Evolutionary conservation across 495 filamentous ascomycete species (phyloP).

Genomic region (Podospora sp.): DNA sequence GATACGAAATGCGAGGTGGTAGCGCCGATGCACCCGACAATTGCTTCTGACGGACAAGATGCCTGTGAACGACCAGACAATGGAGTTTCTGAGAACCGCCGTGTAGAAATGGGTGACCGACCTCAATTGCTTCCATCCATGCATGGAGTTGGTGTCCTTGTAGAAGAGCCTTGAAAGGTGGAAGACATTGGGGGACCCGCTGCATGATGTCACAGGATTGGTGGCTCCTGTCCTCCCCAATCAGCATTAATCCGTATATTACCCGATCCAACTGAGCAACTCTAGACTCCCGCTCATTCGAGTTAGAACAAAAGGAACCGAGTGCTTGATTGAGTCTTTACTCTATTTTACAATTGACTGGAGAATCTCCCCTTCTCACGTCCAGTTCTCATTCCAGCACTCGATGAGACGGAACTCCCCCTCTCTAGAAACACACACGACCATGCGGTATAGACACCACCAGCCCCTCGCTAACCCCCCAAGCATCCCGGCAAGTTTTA

Average conservation of each 20-base stretch:
- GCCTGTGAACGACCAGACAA: no score
- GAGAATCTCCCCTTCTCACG: constrained; percentile 42
- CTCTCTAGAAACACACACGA: constrained; percentile 52
- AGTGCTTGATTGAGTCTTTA: constrained; percentile 52
- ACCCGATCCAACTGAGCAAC: neutral
- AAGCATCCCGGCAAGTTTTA: constrained; percentile 30
- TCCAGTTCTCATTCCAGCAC: constrained; percentile 45
- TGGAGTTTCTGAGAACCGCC: no score
- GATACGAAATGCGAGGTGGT: neutral
- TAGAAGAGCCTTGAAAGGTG: neutral
- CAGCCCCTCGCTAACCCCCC: constrained; percentile 31
- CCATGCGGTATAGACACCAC: constrained; percentile 55
- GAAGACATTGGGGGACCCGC: neutral
- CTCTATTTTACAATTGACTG: constrained; percentile 53
- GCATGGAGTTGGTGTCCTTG: neutral
- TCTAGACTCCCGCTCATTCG: constrained; percentile 12
- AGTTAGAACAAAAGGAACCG: constrained; percentile 51
- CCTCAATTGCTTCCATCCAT: no score
- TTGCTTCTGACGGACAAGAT: no score
- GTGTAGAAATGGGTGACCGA: no score
- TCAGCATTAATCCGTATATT: constrained; percentile 3
- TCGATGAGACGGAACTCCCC: constrained; percentile 40
- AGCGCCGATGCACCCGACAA: neutral
- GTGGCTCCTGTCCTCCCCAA: neutral
- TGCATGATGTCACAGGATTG: constrained; percentile 3